Evolutionary conservation across 768 basidiomycete genomes (phyloP), one percentile per base, ranked within the genome.

Genomic region (Amanita rubescens): DNA sequence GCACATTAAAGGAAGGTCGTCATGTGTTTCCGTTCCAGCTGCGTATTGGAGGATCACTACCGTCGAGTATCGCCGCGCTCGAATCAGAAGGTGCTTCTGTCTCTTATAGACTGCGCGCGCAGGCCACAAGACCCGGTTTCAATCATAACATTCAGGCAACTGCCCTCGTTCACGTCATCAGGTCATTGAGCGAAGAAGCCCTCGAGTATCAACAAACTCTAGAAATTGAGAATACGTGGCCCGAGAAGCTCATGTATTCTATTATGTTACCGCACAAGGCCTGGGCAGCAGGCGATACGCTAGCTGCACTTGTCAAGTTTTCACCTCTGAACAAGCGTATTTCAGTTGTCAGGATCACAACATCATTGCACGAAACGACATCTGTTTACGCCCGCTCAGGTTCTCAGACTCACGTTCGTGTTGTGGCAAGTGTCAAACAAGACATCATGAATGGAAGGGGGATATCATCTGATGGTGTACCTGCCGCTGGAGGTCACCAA

Each of bases 161-260:
- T 34, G 70, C 73, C 46, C 78, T 83, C 10, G 79, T 97, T 46
- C 69, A 75, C 54, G 72, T 98, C 56, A 59, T 88, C 45, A 82
- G 93, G 43, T 81, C 85, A 3, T 86, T 94, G 63, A 74, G 81
- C 17, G 65, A 81, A 1, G 92, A 94, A 57, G 87, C 94, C 0
- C 79, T 96, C 60, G 95, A 97, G 67, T 97, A 91, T 73, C 94
- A 92, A 62, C 94, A 97, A 65, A 92, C 92, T 1, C 78, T 96
- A 54, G 95, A 98, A 67, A 85, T 91, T 59, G 90, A 96, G 68
- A 96, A 94, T 67, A 94, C 93, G 14, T 98, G 95, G 95, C 94
- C 95, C 0, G 87, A 87, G 19, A 98, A 97, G 71, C 73, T 96
- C 69, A 95, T 94, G 94, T 97, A 95, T 67, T 85, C 87, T 5